These are phyloP conservation scores for Lentinus brumalis DNA, from an alignment of 768 basidiomycete species.

Conservation along the genomic window DNA sequence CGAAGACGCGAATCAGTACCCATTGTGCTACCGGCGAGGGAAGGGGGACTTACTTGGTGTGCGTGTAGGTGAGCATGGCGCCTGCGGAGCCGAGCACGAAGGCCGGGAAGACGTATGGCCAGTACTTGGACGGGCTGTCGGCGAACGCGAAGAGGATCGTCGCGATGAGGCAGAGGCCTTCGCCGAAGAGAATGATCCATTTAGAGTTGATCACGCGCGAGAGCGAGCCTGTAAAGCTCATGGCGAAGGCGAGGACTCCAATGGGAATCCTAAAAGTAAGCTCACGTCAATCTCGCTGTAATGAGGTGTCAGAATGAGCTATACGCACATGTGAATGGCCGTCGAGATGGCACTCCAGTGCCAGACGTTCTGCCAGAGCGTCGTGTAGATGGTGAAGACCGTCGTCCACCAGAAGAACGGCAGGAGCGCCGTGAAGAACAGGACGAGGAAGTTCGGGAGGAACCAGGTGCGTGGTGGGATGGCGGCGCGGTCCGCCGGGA, in stretches of 20 bases:
- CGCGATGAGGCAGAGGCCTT: slow-evolving; percentile 38
- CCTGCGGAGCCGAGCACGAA: slow-evolving; percentile 51
- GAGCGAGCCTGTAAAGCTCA: slow-evolving; percentile 41
- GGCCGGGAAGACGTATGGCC: slow-evolving; percentile 50
- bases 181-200: slow-evolving; percentile 47
- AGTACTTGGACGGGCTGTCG: slow-evolving; percentile 45
- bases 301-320: not conserved
- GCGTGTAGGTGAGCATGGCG: slow-evolving; percentile 45
- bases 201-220: slow-evolving; percentile 41
- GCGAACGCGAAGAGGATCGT: slow-evolving; percentile 46
- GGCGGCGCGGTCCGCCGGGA: slow-evolving; percentile 38
- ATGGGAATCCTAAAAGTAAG: slow-evolving; percentile 37
- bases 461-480: slow-evolving; percentile 41
- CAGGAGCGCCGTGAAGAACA: slow-evolving; percentile 38
- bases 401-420: slow-evolving; percentile 45
- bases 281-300: too few species aligned
- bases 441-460: slow-evolving; percentile 40
- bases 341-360: slow-evolving; percentile 39
- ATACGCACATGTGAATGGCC: slow-evolving; percentile 40
- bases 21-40: not conserved
- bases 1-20: not conserved
- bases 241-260: slow-evolving; percentile 39
- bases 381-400: slow-evolving; percentile 35
- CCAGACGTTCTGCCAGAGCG: slow-evolving; percentile 39
- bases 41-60: slow-evolving; percentile 45